Percentiles rank a stretch among this genome's conserved stretches.
Evolutionary conservation across 192 early-diverging fungal species (phyloP).

Genomic region (Gryganskiella cystojenkinii): DNA sequence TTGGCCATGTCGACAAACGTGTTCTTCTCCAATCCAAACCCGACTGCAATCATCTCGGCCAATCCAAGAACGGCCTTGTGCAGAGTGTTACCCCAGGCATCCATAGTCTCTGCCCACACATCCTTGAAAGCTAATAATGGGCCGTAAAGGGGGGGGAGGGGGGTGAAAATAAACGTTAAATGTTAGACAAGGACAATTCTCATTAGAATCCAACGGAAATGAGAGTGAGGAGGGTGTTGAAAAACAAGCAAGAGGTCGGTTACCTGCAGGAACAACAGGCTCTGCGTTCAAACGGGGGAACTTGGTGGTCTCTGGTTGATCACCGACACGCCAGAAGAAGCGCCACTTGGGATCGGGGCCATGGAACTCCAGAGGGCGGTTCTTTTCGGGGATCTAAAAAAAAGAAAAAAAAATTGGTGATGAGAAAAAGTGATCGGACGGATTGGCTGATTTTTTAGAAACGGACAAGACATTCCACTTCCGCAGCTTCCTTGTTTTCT

Average conservation of each 20-base stretch:
- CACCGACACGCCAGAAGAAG: constrained; percentile 76
- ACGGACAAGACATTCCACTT: too few relatives aligned
- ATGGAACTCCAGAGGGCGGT: constrained; percentile 66
- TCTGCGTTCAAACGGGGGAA: constrained; percentile 72
- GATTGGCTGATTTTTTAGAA: not conserved
- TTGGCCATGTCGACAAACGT: constrained; percentile 66
- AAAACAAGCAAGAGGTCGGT: not conserved
- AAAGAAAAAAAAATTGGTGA: not conserved
- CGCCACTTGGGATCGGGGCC: constrained; percentile 79
- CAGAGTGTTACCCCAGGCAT: constrained; percentile 71
- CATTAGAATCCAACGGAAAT: not conserved
- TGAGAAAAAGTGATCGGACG: not conserved
- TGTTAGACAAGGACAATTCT: not conserved
- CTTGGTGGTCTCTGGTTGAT: constrained; percentile 61
- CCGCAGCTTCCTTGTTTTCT: too few relatives aligned
- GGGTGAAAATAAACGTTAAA: not conserved
- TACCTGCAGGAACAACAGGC: constrained; percentile 70
- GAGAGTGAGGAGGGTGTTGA: not conserved
- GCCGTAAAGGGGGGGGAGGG: not conserved
- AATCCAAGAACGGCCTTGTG: constrained; percentile 63
- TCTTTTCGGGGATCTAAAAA: constrained; percentile 58
- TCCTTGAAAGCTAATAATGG: constrained; percentile 64
- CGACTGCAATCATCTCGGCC: constrained; percentile 73
- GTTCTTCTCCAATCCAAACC: constrained; percentile 66
- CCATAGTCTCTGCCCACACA: constrained; percentile 68